These are phyloP conservation scores for Cymbopogon flexuosus DNA, from an alignment of 202 grass and related monocot genomes.

Conservation along the genomic window DNA sequence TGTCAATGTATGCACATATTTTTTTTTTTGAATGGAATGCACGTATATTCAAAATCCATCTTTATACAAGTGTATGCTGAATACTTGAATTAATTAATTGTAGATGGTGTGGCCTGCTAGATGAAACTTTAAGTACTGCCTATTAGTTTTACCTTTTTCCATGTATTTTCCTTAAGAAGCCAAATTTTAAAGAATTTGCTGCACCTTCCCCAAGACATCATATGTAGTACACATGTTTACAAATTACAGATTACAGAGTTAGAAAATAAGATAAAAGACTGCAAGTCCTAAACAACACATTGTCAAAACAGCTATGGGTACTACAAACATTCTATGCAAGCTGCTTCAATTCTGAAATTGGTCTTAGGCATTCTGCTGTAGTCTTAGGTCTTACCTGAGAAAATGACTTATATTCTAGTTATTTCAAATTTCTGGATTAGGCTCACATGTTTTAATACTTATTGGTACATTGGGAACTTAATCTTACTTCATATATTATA, in stretches of 20 bases:
- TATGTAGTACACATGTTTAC: background rate
- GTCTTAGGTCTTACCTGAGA: background rate
- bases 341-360: background rate
- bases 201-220: background rate
- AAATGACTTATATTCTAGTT: slow-evolving; percentile 9
- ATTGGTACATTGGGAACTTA: background rate
- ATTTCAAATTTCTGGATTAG: background rate
- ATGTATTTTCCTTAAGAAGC: background rate
- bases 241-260: background rate
- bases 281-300: background rate
- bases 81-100: background rate
- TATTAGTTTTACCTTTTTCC: background rate
- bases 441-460: slow-evolving; percentile 1
- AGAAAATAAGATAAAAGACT: background rate
- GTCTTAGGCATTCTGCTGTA: background rate
- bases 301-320: background rate
- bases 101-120: background rate
- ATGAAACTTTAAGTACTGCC: background rate
- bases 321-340: background rate
- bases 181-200: background rate
- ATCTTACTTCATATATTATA: slow-evolving; percentile 10
- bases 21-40: background rate
- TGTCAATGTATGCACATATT: background rate
- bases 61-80: background rate
- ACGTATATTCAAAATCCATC: background rate